Conservation (phyloP, 2,329 filamentous ascomycete species). For the Aspergillus pseudonomiae region DNA sequence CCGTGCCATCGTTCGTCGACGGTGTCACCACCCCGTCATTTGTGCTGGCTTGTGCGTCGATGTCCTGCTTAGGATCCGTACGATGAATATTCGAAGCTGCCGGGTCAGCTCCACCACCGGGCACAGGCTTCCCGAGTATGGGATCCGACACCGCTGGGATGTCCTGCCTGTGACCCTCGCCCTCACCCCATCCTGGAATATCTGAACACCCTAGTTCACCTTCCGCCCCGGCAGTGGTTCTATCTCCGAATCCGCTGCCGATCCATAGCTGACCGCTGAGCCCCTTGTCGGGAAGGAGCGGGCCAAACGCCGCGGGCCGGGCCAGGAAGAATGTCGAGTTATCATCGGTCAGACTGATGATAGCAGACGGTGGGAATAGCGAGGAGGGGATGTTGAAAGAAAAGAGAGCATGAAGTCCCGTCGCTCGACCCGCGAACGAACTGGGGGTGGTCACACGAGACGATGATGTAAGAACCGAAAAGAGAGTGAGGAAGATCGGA, state of each 20-base stretch:
- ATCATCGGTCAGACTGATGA: slow-evolving; percentile 95
- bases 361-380: slow-evolving; percentile 91
- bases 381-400: slow-evolving; percentile 77
- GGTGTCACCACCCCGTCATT: slow-evolving; percentile 21
- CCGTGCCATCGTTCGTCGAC: slow-evolving; percentile 72
- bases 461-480: slow-evolving; percentile 48
- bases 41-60: slow-evolving; percentile 21
- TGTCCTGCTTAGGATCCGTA: slow-evolving; percentile 28
- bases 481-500: slow-evolving; percentile 51
- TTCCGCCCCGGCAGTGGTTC: slow-evolving; percentile 59
- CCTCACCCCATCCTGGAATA: slow-evolving; percentile 82
- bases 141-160: slow-evolving; percentile 23
- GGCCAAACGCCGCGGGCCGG: slow-evolving; percentile 89
- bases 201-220: slow-evolving; percentile 95
- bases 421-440: slow-evolving; percentile 43
- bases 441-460: slow-evolving; percentile 41
- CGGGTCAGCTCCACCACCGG: slow-evolving; percentile 26
- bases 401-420: slow-evolving; percentile 62
- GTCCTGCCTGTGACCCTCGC: slow-evolving; percentile 42
- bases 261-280: slow-evolving; percentile 92
- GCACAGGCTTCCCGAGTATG: slow-evolving; percentile 26
- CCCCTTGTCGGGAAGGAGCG: slow-evolving; percentile 72
- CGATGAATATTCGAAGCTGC: slow-evolving; percentile 22
- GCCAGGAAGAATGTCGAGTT: slow-evolving; percentile 97
- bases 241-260: slow-evolving; percentile 85